Percentiles rank a stretch among this genome's conserved stretches.
Conservation (phyloP, 306 rosid species). For the Cicer bijugum region DNA sequence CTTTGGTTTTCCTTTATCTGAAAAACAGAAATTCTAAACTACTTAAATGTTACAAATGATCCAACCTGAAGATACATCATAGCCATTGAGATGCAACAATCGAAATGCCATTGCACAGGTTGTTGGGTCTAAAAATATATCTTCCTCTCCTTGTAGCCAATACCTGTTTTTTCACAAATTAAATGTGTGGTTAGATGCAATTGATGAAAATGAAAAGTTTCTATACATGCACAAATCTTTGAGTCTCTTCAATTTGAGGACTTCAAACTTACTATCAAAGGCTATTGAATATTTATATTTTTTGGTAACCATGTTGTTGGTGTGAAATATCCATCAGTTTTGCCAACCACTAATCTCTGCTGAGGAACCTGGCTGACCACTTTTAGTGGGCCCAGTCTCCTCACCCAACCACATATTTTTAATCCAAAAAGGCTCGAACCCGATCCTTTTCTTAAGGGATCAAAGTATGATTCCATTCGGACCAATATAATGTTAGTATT, state of each 20-base stretch:
- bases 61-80: constrained; percentile 75
- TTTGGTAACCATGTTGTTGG: too few species aligned
- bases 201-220: not conserved
- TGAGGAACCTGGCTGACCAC: too few species aligned
- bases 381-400: too few species aligned
- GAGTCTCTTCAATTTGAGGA: not conserved
- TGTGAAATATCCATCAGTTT: too few species aligned
- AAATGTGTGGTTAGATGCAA: constrained; percentile 11
- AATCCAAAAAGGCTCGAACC: too few species aligned
- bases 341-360: too few species aligned
- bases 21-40: not conserved
- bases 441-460: too few species aligned
- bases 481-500: too few species aligned
- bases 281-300: not conserved
- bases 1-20: not conserved
- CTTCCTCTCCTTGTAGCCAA: constrained; percentile 71
- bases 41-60: constrained; percentile 14
- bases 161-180: constrained; percentile 51
- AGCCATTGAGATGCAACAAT: constrained; percentile 64
- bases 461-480: too few species aligned
- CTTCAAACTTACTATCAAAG: not conserved
- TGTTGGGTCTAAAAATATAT: constrained; percentile 66
- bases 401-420: too few species aligned
- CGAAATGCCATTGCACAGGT: constrained; percentile 87
- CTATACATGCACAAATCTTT: not conserved